Percentiles rank a stretch among this genome's conserved stretches.
Evolutionary conservation across 371 early-diverging fungal species (phyloP).

Genomic region (Mortierella sp.): DNA sequence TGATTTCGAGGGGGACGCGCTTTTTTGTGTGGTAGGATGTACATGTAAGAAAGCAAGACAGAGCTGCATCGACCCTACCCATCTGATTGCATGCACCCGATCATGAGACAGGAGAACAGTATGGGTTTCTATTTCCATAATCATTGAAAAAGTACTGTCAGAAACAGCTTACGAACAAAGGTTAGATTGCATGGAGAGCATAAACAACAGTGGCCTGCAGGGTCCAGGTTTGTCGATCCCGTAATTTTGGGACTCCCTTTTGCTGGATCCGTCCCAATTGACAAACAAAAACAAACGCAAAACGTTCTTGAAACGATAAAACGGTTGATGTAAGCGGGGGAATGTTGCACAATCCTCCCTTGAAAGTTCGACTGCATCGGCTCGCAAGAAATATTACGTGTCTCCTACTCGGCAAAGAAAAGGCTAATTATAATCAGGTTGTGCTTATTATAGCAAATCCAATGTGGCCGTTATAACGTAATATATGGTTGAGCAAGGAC

Average conservation of each 20-base stretch:
- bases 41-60: no score
- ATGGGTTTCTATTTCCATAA: no score
- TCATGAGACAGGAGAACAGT: no score
- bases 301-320: constrained; percentile 3
- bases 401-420: background rate
- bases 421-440: background rate
- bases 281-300: background rate
- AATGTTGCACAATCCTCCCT: background rate
- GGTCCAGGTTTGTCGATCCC: background rate
- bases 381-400: background rate
- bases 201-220: background rate
- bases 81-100: no score
- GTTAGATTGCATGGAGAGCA: background rate
- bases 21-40: no score
- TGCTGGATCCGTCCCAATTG: background rate
- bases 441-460: background rate
- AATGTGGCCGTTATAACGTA: constrained; percentile 2
- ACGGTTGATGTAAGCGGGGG: background rate
- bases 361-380: background rate
- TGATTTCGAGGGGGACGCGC: no score
- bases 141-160: background rate
- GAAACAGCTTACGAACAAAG: background rate
- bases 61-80: no score
- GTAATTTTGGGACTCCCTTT: background rate
- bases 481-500: background rate